phyloP scores from a whole-genome alignment of 2,329 filamentous ascomycete genomes.

The Huntiella moniliformis region DNA sequence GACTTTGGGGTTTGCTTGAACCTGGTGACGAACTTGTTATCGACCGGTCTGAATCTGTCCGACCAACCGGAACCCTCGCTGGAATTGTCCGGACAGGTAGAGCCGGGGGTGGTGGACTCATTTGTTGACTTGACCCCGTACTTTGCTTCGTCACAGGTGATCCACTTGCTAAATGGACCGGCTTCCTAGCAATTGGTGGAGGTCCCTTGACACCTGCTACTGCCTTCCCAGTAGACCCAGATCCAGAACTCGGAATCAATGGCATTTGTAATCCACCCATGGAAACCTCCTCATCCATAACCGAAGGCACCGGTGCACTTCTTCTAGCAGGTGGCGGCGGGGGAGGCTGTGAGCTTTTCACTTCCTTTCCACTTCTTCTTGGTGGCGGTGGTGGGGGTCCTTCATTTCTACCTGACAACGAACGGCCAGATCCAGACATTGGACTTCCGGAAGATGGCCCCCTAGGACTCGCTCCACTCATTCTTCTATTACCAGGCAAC shows the following conservation, averaged over 20 bases:
- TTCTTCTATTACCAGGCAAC: conserved; percentile 2
- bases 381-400: conserved; percentile 29
- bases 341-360: conserved; percentile 9
- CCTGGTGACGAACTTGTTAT: not conserved
- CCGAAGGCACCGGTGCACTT: conserved; percentile 14
- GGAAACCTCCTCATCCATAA: conserved; percentile 10
- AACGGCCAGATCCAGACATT: conserved; percentile 8
- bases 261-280: conserved; percentile 8
- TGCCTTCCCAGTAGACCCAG: not conserved
- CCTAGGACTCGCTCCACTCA: conserved; percentile 16
- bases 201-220: conserved; percentile 16
- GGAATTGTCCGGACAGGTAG: conserved; percentile 1
- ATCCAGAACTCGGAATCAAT: not conserved
- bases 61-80: conserved; percentile 1
- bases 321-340: not conserved
- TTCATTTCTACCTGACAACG: conserved; percentile 17
- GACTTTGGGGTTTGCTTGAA: not conserved
- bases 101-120: not conserved
- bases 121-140: not conserved
- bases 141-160: not conserved
- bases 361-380: conserved; percentile 17
- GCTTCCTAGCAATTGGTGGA: conserved; percentile 46
- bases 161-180: conserved; percentile 27
- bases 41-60: not conserved
- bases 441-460: conserved; percentile 15